These are phyloP conservation scores for Sporothrix mexicana DNA, from an alignment of 2,329 filamentous ascomycete species.

Conservation along the genomic window DNA sequence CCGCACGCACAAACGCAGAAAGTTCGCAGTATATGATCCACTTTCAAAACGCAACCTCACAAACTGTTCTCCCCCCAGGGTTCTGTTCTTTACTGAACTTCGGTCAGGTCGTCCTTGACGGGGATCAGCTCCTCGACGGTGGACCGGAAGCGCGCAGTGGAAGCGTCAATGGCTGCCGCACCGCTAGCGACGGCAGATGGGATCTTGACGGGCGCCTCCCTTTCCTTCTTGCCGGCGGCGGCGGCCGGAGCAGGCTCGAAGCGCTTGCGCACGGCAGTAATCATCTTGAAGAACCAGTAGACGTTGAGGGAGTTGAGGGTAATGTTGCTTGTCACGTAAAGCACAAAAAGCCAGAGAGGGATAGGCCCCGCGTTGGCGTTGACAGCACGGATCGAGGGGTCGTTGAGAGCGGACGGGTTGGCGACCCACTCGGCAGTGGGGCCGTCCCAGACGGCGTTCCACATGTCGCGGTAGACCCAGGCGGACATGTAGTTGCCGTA, in stretches of 20 bases:
- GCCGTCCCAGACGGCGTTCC: constrained; percentile 58
- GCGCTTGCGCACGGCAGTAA: constrained; percentile 75
- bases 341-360: constrained; percentile 70
- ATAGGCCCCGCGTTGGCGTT: constrained; percentile 57
- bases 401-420: constrained; percentile 42
- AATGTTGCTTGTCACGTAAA: constrained; percentile 74
- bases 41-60: not conserved
- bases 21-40: not conserved
- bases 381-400: constrained; percentile 54
- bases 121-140: constrained; percentile 36
- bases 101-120: constrained; percentile 39
- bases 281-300: constrained; percentile 89
- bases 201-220: constrained; percentile 36
- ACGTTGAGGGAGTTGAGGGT: constrained; percentile 78
- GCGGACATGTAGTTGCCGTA: constrained; percentile 78
- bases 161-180: constrained; percentile 42
- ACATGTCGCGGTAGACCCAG: constrained; percentile 73
- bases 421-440: constrained; percentile 42
- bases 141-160: constrained; percentile 38
- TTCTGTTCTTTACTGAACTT: constrained; percentile 36
- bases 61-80: not conserved
- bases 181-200: constrained; percentile 24
- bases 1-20: not conserved
- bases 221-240: constrained; percentile 39
- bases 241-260: constrained; percentile 64